These are phyloP conservation scores for Hypomontagnella submonticulosa DNA, from an alignment of 495 filamentous ascomycete species.

Conservation along the genomic window DNA sequence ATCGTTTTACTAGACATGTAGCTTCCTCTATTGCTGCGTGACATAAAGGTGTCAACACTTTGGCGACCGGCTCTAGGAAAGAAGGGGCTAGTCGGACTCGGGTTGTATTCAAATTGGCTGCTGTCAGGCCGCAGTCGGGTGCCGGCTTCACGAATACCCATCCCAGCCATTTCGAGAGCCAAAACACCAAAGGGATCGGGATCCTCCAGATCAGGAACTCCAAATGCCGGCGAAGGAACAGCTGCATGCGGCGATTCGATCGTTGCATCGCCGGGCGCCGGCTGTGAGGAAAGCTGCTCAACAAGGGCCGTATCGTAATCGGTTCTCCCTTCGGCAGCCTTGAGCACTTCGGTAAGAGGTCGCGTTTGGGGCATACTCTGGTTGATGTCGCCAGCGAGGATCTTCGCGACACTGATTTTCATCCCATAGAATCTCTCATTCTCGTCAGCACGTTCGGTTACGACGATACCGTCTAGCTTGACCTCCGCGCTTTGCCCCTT, in stretches of 20 bases:
- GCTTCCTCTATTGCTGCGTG: constrained; percentile 74
- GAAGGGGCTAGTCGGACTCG: constrained; percentile 79
- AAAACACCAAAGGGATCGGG: constrained; percentile 91
- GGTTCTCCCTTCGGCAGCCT: constrained; percentile 82
- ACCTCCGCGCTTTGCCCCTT: constrained; percentile 85
- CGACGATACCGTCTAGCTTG: constrained; percentile 82
- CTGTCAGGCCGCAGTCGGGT: constrained; percentile 73
- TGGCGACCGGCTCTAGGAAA: constrained; percentile 73
- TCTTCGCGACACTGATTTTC: constrained; percentile 78
- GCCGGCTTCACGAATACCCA: constrained; percentile 88
- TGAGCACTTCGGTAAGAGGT: constrained; percentile 80
- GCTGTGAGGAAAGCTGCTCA: constrained; percentile 61
- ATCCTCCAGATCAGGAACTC: constrained; percentile 78
- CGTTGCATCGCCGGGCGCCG: constrained; percentile 78
- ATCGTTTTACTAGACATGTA: constrained; percentile 66
- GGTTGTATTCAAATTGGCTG: constrained; percentile 83
- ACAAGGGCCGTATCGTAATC: constrained; percentile 72
- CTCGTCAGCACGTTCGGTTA: constrained; percentile 87
- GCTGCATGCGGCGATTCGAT: constrained; percentile 60
- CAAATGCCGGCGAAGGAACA: constrained; percentile 64
- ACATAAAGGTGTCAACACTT: constrained; percentile 70
- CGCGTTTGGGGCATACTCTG: constrained; percentile 72
- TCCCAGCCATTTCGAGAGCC: constrained; percentile 82
- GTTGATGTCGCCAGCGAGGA: constrained; percentile 80
- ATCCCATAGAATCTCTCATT: constrained; percentile 88